These are phyloP conservation scores for Stephania cephalantha DNA, from an alignment of 164 flowering plant genomes.

Conservation along the genomic window DNA sequence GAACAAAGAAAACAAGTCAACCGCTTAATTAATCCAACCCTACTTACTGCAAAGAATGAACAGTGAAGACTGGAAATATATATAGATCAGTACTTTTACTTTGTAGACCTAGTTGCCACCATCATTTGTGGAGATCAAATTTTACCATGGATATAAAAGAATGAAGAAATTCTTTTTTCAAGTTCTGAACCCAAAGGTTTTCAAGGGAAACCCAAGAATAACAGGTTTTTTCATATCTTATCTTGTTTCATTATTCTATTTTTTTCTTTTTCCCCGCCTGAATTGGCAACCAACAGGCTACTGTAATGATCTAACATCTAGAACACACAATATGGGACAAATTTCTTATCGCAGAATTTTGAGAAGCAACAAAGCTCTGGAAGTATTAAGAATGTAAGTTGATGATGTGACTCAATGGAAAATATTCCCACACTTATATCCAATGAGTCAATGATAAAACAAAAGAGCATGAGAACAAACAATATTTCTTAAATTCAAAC, in stretches of 20 bases:
- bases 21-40: background rate
- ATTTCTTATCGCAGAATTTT: background rate
- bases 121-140: background rate
- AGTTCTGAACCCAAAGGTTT: too few species aligned
- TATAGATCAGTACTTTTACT: background rate
- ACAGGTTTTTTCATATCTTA: background rate
- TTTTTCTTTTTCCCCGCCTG: too few species aligned
- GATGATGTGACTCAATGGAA: background rate
- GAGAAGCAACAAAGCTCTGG: background rate
- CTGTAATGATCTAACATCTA: background rate
- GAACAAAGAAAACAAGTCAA: background rate
- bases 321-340: too few species aligned
- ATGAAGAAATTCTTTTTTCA: background rate
- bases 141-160: background rate
- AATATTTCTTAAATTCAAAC: background rate
- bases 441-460: background rate
- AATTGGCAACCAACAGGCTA: background rate
- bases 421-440: background rate
- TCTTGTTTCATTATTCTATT: background rate
- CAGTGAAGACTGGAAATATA: background rate
- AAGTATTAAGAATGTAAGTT: background rate
- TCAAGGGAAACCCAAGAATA: background rate
- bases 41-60: background rate
- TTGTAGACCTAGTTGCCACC: background rate
- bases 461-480: background rate